Evolutionary conservation across 2,329 filamentous ascomycete species (phyloP).

Genomic region (Botryotinia calthae): DNA sequence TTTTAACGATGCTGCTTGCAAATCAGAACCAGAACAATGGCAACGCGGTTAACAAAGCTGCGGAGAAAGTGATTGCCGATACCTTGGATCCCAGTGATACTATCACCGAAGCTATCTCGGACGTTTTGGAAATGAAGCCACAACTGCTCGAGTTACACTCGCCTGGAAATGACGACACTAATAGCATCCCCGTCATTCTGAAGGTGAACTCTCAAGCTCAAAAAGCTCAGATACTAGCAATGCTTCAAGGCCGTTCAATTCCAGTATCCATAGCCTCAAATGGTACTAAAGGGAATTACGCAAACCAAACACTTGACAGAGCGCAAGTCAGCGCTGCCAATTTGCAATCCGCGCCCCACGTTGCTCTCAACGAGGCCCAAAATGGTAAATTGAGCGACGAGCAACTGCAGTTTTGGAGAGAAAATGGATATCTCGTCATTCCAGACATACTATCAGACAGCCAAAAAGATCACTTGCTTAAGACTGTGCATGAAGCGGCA

Average conservation of each 20-base stretch:
- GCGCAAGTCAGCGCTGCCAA: neutral
- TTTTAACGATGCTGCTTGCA: too few species aligned
- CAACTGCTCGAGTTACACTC: neutral
- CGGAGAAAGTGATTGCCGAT: too few species aligned
- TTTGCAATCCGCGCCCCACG: too few species aligned
- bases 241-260: neutral
- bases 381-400: neutral
- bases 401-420: conserved; percentile 14
- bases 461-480: neutral
- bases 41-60: too few species aligned
- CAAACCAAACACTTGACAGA: neutral
- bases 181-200: neutral
- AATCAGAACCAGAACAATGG: too few species aligned
- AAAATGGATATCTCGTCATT: conserved; percentile 10
- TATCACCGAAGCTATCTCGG: neutral
- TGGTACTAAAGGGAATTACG: too few species aligned
- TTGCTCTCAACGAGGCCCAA: neutral
- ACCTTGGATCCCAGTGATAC: neutral
- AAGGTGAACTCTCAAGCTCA: neutral
- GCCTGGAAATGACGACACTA: neutral
- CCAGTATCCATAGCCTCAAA: neutral
- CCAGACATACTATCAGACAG: neutral
- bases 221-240: neutral
- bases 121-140: neutral
- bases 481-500: conserved; percentile 5